These are phyloP conservation scores for Auriscalpium vulgare DNA, from an alignment of 768 basidiomycete genomes.

Conservation along the genomic window DNA sequence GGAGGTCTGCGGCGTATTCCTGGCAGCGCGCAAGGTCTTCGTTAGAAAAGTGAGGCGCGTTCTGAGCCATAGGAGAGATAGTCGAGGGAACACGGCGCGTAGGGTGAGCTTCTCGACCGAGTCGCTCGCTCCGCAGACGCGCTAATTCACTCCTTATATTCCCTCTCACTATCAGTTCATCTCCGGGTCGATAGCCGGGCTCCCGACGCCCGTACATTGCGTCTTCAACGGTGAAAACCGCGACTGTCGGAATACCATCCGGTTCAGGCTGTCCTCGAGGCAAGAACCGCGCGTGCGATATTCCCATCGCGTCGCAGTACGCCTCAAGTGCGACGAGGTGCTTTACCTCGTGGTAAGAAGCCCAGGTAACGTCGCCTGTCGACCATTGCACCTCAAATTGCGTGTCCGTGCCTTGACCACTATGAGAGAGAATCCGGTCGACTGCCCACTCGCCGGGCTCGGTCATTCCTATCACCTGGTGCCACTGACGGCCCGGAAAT, in stretches of 20 bases:
- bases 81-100: too few relatives aligned
- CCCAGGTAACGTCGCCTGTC: not conserved
- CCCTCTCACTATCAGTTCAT: too few relatives aligned
- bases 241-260: too few relatives aligned
- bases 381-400: not conserved
- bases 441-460: not conserved
- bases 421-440: not conserved
- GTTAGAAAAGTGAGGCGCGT: too few relatives aligned
- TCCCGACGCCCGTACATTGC: too few relatives aligned
- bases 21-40: not conserved
- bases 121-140: too few relatives aligned
- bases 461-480: not conserved
- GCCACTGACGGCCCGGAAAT: not conserved
- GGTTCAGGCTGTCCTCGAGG: not conserved
- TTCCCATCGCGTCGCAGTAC: not conserved
- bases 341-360: not conserved
- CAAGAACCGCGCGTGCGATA: not conserved
- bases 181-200: too few relatives aligned
- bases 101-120: too few relatives aligned
- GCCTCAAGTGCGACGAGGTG: not conserved
- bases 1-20: not conserved
- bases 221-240: too few relatives aligned
- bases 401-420: not conserved
- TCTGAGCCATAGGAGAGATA: too few relatives aligned
- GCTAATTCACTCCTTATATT: too few relatives aligned